Evolutionary conservation across 495 filamentous ascomycete genomes (phyloP), one percentile per base, ranked within the genome.

Genomic region (Xanthoparmelia taractica): DNA sequence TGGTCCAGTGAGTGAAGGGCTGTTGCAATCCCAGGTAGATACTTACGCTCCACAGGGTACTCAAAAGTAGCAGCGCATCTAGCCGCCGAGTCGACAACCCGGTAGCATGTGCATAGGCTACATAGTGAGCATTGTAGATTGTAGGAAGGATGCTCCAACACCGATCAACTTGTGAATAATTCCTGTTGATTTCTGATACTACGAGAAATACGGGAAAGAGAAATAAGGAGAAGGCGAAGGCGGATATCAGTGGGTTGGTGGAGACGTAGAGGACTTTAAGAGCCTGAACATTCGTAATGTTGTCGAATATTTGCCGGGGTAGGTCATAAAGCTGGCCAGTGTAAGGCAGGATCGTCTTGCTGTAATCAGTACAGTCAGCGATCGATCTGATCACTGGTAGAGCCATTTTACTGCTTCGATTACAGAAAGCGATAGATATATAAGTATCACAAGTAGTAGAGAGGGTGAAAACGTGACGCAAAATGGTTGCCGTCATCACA

Each of bases 81-180:
- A 97, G 73, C 33, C 85, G 80, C 68, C 82, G 73, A 7, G 88
- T 87, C n/a, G 87, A 84, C 12, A 97, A 71, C 6, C 86, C 88
- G 29, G 81, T 76, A 62, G 91, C 61, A 72, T 87, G 88, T 40
- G 92, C 89, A 83, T 90, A 99, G 20, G 80, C 59, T 62, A 82
- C 82, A 70, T 88, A 97, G 72, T 99, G 92, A n/a, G 82, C 87
- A 73, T 92, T 90, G 76, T 92, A 97, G 55, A 96, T 48, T 11
- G 89, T 85, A 18, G 95, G 95, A 48, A 97, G 73, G 57, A 99
- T 77, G 71, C 88, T 90, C 95, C 95, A 99, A 66, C 85, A 77
- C 2, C 95, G 82, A 73, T 99, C 95, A 13, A 99, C 87, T 73
- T 97, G 93, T 11, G 90, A 96, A 74, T 90, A 96, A 75, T 99